Evolutionary conservation across 495 filamentous ascomycete species (phyloP), one percentile per base, ranked within the genome.

Genomic region (Penicillium arizonense): DNA sequence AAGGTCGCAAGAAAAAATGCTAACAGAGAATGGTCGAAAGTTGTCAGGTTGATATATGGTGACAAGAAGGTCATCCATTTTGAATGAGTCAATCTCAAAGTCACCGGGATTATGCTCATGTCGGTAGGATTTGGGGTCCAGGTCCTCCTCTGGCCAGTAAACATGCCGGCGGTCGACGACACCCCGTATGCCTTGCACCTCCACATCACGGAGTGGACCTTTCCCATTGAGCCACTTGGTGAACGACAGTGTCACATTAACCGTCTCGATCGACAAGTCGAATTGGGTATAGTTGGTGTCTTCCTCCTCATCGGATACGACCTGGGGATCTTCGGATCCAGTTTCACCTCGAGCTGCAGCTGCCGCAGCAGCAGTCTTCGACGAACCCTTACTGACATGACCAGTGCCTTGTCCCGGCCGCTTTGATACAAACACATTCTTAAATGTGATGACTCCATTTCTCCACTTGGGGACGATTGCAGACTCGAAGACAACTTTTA

Each of bases 231-330:
- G 90, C 94, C 94, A 98, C 61, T 96, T 96, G 3, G 89, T 79
- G 57, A 98, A 97, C 0, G 94, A 98, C n/a, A 98, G 70, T 0
- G 93, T 97, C 23, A 98, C 95, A 59, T 97, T 96, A 43, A 98
- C 90, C 0, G 89, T 93, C 50, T 96, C 89, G 44, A 98, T 88
- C 0, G 95, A 96, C 12, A 97, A 67, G 60, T 98, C 94, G 61
- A 97, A 98, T 60, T 98, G 94, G 0, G 92, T 97, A 65, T 97
- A 97, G 56, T 97, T 97, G 5, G 86, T 89, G 65, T 97, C 92
- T 59, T 97, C 93, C 47, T 89, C 88, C 50, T 85, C 82, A 8
- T 84, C 82, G 5, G 47, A 35, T 10, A 40, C 34, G 35, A 13
- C 35, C 55, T 50, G 41, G 53, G 60, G 20, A 53, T 63, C 34